Percentiles rank a stretch among this genome's conserved stretches.
Conservation (phyloP, 768 basidiomycete genomes). For the Naganishia onofrii region DNA sequence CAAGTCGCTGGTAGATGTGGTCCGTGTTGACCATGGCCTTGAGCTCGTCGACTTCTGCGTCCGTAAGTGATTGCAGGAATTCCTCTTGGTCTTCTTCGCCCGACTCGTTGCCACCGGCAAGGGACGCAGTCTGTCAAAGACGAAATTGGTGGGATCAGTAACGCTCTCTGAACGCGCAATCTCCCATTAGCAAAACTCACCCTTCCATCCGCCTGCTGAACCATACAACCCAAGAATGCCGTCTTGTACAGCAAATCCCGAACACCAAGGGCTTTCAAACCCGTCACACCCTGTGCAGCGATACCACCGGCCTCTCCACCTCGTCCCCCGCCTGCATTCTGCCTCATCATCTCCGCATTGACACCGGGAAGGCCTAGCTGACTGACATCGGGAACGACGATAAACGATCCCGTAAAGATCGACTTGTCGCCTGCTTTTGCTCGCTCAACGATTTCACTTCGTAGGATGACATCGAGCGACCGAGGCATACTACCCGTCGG, state of each 20-base stretch:
- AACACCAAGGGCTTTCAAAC: slow-evolving; percentile 89
- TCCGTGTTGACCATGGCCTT: slow-evolving; percentile 90
- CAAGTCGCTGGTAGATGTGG: slow-evolving; percentile 89
- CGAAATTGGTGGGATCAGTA: not conserved
- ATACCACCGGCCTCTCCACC: slow-evolving; percentile 64
- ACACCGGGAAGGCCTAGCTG: slow-evolving; percentile 93
- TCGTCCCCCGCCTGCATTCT: slow-evolving; percentile 64
- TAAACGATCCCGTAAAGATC: slow-evolving; percentile 95
- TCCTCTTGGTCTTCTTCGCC: slow-evolving; percentile 66
- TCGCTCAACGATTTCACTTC: slow-evolving; percentile 93
- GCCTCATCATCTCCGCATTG: slow-evolving; percentile 85
- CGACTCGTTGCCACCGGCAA: slow-evolving; percentile 81
- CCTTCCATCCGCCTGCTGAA: slow-evolving; percentile 80
- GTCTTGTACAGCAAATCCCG: slow-evolving; percentile 97
- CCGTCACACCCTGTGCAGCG: slow-evolving; percentile 72
- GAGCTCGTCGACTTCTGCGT: slow-evolving; percentile 92
- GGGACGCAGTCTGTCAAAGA: slow-evolving; percentile 58
- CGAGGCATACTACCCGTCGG: slow-evolving; percentile 98
- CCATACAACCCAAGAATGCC: slow-evolving; percentile 97
- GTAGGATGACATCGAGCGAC: slow-evolving; percentile 86
- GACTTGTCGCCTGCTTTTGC: slow-evolving; percentile 99
- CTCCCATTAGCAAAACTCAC: slow-evolving; percentile 57
- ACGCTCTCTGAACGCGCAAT: not conserved
- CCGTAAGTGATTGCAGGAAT: slow-evolving; percentile 83
- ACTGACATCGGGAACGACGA: slow-evolving; percentile 96